Conservation (phyloP, 2,329 filamentous ascomycete species). For the Fusarium domesticum region DNA sequence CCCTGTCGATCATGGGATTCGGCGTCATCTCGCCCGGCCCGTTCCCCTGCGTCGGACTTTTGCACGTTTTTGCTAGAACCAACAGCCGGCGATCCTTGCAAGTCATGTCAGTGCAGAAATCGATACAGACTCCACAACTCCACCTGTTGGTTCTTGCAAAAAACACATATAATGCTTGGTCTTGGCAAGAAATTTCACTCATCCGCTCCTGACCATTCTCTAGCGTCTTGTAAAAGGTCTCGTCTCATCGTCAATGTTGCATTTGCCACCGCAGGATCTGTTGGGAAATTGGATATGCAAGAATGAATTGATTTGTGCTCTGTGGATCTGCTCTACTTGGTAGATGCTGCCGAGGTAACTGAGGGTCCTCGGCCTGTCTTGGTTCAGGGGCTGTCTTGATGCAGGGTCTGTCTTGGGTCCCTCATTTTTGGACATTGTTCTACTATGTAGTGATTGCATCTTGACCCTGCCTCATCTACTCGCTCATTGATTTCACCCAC, state of each 20-base stretch:
- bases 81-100: background rate
- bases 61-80: conserved; percentile 1
- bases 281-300: background rate
- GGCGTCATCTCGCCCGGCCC: conserved; percentile 1
- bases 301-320: background rate
- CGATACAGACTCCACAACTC: background rate
- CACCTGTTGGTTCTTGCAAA: conserved; percentile 1
- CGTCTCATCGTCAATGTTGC: background rate
- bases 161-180: background rate
- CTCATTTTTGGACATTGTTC: background rate
- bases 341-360: background rate
- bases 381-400: no score
- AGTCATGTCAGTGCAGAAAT: background rate
- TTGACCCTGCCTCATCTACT: background rate
- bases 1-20: conserved; percentile 4
- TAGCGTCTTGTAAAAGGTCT: background rate
- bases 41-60: background rate
- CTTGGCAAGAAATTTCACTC: conserved; percentile 1
- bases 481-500: background rate
- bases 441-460: background rate
- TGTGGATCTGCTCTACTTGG: background rate
- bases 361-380: background rate
- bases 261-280: background rate
- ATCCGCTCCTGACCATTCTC: background rate
- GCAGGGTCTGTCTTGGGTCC: conserved; percentile 1